Evolutionary conservation across 2,329 filamentous ascomycete species (phyloP), one percentile per base, ranked within the genome.

Genomic region (Helicocarpus griseus): DNA sequence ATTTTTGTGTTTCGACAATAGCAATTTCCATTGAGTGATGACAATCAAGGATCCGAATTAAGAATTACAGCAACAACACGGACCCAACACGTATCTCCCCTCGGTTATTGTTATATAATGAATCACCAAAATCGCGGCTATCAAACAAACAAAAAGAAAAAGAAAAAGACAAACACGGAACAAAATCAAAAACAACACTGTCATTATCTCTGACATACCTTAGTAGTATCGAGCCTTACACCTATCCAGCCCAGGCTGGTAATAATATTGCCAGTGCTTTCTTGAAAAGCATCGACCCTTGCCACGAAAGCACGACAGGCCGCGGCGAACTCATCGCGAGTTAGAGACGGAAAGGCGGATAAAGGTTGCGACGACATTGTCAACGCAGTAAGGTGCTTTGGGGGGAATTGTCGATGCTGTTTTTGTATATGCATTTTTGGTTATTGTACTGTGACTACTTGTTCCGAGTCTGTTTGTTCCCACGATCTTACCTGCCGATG

Each of bases 341-440:
- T 49, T 14, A 54, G 49, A 28, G 40, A 52, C 19, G 52, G 52
- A 21, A 54, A 54, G 26, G 24, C 26, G 28, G 35, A n/a, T 17
- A 50, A 24, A 4, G 41, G 26, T 7, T 7, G 29, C 24, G 41
- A 3, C n/a, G 28, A 19, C 28, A 29, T 13, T 24, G 29, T 35
- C 44, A 35, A 24, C 3, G 33, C 19, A 28, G 21, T 35, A 35
- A 35, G 21, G 11, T 35, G 19, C 21, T 14, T 36, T 19, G 14
- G 29, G n/a, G 5, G 41, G 26, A 31, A 31, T 31, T 31, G n/a
- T 13, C 6, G 26, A 11, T 31, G n/a, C n/a, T n/a, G n/a, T n/a
- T n/a, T n/a, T n/a, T n/a, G n/a, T n/a, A n/a, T n/a, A n/a, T n/a
- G n/a, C n/a, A n/a, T n/a, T 14, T 14, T 35, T 47, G 44, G 21